Evolutionary conservation across 75 land plant genomes (phyloP).

Genomic region (Sequoia sempervirens): DNA sequence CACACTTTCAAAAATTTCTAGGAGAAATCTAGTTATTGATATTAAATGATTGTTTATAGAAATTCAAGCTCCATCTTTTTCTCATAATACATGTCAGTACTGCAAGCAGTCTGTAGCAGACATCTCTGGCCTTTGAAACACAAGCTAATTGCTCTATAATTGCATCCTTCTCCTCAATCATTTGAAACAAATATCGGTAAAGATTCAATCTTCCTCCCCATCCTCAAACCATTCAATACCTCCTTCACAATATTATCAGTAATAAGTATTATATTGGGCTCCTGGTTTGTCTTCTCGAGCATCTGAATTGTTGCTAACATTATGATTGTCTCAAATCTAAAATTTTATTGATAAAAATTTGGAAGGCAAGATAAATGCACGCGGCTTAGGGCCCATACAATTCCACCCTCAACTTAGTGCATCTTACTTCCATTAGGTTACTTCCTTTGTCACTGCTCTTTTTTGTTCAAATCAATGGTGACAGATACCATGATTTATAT

Average conservation of each 20-base stretch:
- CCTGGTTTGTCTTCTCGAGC: not conserved
- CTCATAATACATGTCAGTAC: not conserved
- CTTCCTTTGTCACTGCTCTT: too few species aligned
- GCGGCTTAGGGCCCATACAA: too few species aligned
- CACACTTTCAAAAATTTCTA: not conserved
- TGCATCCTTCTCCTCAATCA: not conserved
- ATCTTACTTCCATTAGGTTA: too few species aligned
- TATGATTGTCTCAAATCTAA: not conserved
- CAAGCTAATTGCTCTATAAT: not conserved
- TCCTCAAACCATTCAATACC: not conserved
- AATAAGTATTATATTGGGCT: not conserved
- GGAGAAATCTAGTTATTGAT: not conserved
- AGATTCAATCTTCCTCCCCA: not conserved
- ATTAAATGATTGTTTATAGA: not conserved
- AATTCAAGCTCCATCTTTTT: not conserved
- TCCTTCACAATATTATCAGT: not conserved
- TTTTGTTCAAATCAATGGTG: too few species aligned
- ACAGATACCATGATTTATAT: too few species aligned
- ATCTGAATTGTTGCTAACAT: not conserved
- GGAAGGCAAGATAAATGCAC: too few species aligned
- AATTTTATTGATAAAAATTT: too few species aligned
- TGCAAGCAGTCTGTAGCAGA: not conserved
- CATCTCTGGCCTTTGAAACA: not conserved
- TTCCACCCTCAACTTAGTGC: too few species aligned
- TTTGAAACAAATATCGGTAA: too few species aligned